Percentiles rank a stretch among this genome's conserved stretches.
Evolutionary conservation across 2,329 filamentous ascomycete genomes (phyloP).

Genomic region (Aplosporella prunicola): DNA sequence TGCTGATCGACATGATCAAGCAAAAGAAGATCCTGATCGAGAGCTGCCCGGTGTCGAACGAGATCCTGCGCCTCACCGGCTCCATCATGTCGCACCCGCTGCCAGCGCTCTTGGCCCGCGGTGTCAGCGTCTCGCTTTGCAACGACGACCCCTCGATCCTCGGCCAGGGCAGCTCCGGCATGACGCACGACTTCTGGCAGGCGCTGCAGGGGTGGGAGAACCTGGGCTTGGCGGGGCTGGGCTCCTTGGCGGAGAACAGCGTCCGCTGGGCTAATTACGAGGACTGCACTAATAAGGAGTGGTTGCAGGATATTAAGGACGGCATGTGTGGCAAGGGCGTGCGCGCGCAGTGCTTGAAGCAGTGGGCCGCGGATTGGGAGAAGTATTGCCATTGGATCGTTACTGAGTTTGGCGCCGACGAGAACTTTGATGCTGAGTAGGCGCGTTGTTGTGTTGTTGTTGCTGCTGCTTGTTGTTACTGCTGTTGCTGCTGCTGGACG

Average conservation of each 20-base stretch:
- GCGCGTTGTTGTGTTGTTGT: not conserved
- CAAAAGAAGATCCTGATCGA: conserved; percentile 82
- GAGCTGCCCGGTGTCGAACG: conserved; percentile 84
- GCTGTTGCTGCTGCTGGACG: no score
- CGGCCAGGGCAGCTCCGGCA: conserved; percentile 69
- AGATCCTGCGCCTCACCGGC: conserved; percentile 69
- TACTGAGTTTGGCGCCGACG: conserved; percentile 54
- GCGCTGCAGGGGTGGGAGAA: conserved; percentile 87
- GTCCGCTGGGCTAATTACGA: conserved; percentile 85
- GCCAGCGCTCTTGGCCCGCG: conserved; percentile 73
- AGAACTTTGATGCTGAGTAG: conserved; percentile 38
- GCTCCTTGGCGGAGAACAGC: conserved; percentile 83
- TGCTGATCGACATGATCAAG: conserved; percentile 80
- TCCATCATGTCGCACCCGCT: conserved; percentile 71
- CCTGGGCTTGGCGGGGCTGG: conserved; percentile 76
- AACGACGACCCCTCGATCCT: conserved; percentile 89
- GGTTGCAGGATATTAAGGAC: conserved; percentile 62
- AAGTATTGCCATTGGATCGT: conserved; percentile 86
- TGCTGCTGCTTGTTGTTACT: no score
- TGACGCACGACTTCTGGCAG: conserved; percentile 94
- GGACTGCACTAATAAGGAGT: conserved; percentile 61
- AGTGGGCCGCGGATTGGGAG: conserved; percentile 80
- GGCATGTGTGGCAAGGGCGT: conserved; percentile 62
- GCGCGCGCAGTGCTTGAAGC: conserved; percentile 61
- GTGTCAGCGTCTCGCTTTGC: conserved; percentile 72